Conservation (phyloP, 768 basidiomycete species). For the Amanita phalloides region DNA sequence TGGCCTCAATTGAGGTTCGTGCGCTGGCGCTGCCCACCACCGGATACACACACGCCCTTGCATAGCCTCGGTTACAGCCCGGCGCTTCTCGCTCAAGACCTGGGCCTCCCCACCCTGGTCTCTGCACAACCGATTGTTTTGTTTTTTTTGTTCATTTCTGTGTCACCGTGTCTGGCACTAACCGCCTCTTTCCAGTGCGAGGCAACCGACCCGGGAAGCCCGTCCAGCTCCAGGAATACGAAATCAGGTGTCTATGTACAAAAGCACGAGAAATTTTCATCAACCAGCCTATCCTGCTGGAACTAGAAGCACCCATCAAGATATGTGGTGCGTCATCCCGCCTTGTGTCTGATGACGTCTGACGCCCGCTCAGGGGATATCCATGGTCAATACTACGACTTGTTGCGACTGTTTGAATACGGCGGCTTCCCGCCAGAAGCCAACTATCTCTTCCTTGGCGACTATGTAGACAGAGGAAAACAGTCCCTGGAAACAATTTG, state of each 20-base stretch:
- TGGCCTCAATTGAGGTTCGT: not conserved
- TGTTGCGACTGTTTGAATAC: constrained; percentile 96
- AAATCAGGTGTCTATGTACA: constrained; percentile 98
- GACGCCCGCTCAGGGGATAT: constrained; percentile 68
- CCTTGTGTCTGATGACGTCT: not conserved
- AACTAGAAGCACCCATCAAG: constrained; percentile 99
- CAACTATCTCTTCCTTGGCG: constrained; percentile 98
- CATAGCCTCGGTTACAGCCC: too few species aligned
- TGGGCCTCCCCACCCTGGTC: not conserved
- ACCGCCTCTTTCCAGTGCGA: constrained; percentile 52
- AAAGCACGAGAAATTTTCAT: constrained; percentile 99
- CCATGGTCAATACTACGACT: constrained; percentile 98
- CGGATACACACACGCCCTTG: too few species aligned
- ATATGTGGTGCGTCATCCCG: constrained; percentile 77
- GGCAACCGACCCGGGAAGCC: constrained; percentile 98
- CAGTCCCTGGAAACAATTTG: constrained; percentile 99
- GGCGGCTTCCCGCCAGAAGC: constrained; percentile 99
- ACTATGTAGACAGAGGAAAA: constrained; percentile 99
- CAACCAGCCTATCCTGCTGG: constrained; percentile 94
- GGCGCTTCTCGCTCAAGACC: too few species aligned
- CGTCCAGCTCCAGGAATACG: constrained; percentile 95
- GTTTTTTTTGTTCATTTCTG: not conserved
- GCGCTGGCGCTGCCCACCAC: not conserved
- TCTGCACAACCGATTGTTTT: constrained; percentile 11
- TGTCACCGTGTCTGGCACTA: not conserved